Evolutionary conservation across 179 eudicot genomes (phyloP).

Genomic region (Beta corolliflora): DNA sequence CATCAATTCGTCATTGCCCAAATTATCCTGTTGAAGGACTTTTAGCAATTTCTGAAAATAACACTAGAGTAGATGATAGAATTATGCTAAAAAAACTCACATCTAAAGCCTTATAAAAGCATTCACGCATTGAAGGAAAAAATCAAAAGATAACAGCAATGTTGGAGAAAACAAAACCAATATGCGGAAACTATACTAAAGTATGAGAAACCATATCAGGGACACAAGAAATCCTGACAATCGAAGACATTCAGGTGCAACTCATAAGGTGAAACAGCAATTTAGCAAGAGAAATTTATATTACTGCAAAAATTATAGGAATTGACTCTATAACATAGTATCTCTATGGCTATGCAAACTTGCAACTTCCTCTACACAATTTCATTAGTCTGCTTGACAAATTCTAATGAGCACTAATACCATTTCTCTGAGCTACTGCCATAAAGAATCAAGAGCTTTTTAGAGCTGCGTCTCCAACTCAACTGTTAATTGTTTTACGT

Average conservation of each 20-base stretch:
- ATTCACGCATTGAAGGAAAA: neutral
- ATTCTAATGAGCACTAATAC: neutral
- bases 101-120: neutral
- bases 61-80: too few species aligned
- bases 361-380: neutral
- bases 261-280: neutral
- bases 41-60: neutral
- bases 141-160: neutral
- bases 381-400: neutral
- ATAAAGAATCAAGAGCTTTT: neutral
- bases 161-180: neutral
- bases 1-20: neutral
- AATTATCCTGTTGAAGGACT: neutral
- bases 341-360: neutral
- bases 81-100: neutral
- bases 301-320: neutral
- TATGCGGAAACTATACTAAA: neutral
- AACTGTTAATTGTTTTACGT: neutral
- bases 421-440: neutral
- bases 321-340: neutral
- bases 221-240: neutral
- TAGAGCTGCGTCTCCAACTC: too few species aligned
- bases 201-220: neutral
- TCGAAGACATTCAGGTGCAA: neutral
- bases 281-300: neutral